These are phyloP conservation scores for Orbilia quercus DNA, from an alignment of 2,329 filamentous ascomycete genomes.

Conservation along the genomic window DNA sequence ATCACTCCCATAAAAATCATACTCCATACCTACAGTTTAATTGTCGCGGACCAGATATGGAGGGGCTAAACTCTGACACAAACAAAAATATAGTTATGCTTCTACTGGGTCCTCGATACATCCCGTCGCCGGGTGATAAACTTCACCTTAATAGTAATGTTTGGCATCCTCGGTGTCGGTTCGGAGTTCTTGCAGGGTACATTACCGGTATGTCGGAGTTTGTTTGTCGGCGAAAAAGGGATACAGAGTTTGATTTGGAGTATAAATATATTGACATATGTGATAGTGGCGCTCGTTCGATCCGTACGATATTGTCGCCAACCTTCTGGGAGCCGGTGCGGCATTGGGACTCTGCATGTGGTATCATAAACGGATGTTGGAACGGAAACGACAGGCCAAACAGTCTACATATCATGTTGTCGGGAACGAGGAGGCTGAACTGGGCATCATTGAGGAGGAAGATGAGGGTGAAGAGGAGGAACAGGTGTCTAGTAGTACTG, in stretches of 20 bases:
- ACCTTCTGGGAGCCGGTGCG: constrained; percentile 79
- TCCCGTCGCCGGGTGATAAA: constrained; percentile 85
- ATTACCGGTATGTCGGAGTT: constrained; percentile 65
- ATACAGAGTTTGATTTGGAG: background rate
- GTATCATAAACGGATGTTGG: constrained; percentile 97
- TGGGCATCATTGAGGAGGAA: constrained; percentile 55
- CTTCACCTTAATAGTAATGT: constrained; percentile 78
- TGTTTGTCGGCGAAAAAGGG: background rate
- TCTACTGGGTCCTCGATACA: constrained; percentile 76
- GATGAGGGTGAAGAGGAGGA: constrained; percentile 56
- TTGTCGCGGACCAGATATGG: background rate
- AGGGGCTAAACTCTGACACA: background rate
- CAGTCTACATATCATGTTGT: constrained; percentile 57
- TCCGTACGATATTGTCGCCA: constrained; percentile 85
- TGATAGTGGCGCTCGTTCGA: constrained; percentile 73
- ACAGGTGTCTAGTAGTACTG: constrained; percentile 47
- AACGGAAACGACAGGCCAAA: constrained; percentile 70
- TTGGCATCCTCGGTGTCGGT: constrained; percentile 68
- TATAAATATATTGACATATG: constrained; percentile 8
- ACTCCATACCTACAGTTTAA: background rate
- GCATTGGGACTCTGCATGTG: constrained; percentile 81
- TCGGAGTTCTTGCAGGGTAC: constrained; percentile 81
- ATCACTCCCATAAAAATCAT: no score
- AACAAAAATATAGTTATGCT: constrained; percentile 34
- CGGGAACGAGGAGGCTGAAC: constrained; percentile 57